Percentiles rank a stretch among this genome's conserved stretches.
Conservation (phyloP, 2,329 filamentous ascomycete species). For the Trichophyton schoenleinii region DNA sequence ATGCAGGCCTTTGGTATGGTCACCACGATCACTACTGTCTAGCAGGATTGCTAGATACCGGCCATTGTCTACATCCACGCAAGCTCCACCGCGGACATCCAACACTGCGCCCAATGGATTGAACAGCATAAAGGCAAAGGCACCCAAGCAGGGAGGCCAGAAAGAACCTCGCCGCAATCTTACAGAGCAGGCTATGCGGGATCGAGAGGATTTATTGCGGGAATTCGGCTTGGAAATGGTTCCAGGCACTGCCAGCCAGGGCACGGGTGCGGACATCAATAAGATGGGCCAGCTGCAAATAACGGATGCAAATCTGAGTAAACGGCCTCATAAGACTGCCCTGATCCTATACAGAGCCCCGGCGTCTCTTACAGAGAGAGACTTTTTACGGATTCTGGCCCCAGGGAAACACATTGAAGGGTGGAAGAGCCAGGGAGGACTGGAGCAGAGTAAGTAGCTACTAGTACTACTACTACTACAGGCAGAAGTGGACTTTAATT, state of each 20-base stretch:
- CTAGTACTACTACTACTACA: not conserved
- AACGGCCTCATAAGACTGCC: constrained; percentile 13
- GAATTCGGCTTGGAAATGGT: constrained; percentile 15
- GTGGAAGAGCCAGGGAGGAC: constrained; percentile 11
- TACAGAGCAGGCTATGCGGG: not conserved
- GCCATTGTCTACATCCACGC: not conserved
- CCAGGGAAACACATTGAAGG: constrained; percentile 11
- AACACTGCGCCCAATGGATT: not conserved
- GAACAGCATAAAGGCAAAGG: not conserved
- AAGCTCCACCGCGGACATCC: not conserved
- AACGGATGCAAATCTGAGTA: constrained; percentile 8
- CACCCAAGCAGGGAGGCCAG: not conserved
- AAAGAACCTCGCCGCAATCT: not conserved
- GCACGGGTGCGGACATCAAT: constrained; percentile 11
- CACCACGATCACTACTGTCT: not conserved
- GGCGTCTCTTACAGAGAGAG: constrained; percentile 13
- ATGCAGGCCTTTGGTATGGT: not conserved
- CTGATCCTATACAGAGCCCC: constrained; percentile 13
- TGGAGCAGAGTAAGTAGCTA: constrained; percentile 12
- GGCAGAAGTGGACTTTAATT: not conserved
- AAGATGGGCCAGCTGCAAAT: constrained; percentile 11
- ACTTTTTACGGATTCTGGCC: constrained; percentile 13
- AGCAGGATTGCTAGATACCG: not conserved
- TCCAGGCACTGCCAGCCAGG: constrained; percentile 9
- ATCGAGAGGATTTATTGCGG: constrained; percentile 5